A percentile compares a stretch with the other conserved stretches of the same genome.
Conservation (phyloP, 108 stramenopile genomes). For the Discostella stelligeroides region DNA sequence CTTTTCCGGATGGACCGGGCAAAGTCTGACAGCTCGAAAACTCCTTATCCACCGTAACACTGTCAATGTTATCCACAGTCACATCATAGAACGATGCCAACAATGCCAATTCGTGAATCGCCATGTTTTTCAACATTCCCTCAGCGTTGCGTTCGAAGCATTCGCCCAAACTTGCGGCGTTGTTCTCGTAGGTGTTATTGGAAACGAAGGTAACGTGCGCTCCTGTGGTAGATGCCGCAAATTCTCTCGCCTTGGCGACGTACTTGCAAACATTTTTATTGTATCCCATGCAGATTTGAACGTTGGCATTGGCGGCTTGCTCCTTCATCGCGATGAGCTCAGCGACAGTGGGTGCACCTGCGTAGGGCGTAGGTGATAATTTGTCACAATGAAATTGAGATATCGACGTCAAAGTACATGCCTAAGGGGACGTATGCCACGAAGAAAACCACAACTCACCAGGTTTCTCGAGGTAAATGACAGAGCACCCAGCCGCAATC, state of each 20-base stretch:
- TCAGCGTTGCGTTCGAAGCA: conserved; percentile 94
- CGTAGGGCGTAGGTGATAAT: neutral
- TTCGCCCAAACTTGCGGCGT: conserved; percentile 77
- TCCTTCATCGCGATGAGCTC: conserved; percentile 84
- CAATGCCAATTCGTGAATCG: conserved; percentile 90
- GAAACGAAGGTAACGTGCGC: conserved; percentile 88
- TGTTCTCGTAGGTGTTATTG: conserved; percentile 92
- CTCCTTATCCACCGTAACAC: conserved; percentile 83
- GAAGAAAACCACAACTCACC: conserved; percentile 29
- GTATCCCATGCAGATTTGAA: conserved; percentile 92
- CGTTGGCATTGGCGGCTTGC: conserved; percentile 70
- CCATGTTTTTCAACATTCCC: conserved; percentile 97
- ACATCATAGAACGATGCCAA: conserved; percentile 90
- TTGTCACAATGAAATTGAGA: neutral
- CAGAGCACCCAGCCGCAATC: conserved; percentile 66
- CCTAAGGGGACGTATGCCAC: neutral
- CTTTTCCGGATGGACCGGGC: conserved; percentile 79
- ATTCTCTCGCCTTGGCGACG: conserved; percentile 80
- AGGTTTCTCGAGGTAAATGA: conserved; percentile 92
- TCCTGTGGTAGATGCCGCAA: conserved; percentile 55
- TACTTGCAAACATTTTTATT: conserved; percentile 96
- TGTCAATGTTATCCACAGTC: conserved; percentile 83
- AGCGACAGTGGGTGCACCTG: conserved; percentile 77
- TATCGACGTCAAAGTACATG: neutral
- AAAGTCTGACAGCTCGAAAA: conserved; percentile 85